Base-by-base conservation (phyloP, 352 stramenopile species). In the Pilasporangium apinafurcum region DNA sequence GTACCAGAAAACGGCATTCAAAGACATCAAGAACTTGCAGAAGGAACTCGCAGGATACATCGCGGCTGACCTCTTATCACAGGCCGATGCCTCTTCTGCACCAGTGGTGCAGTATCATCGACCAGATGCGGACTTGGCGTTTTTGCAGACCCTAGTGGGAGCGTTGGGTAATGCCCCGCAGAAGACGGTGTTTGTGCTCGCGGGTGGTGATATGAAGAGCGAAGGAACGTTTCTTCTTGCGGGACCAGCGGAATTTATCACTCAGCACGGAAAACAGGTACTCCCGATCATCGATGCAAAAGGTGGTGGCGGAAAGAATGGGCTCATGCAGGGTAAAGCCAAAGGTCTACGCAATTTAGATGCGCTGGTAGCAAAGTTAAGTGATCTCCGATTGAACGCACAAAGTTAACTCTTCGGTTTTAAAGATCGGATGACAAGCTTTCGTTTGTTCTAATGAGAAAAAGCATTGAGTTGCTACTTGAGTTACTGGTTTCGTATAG, bases 311-410 rank as follows among this genome's bases (percentile, higher is more conserved):
- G 76, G 77, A 35, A 89, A 86, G 51, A 79, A 78, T 42, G 69
- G 76, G 6, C 49, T 88, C 16, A 68, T 92, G 29, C 82, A 94
- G 51, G 82, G 82, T 24, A 92, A 92, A 55, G 78, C 73, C 8
- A 82, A 85, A 48, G 51, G 47, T 1, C 40, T 91, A 27, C 38
- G 47, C 18, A 80, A 83, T n/a, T 30, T 86, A 4, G 46, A 63
- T 24, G 42, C 48, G n/a, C 45, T 86, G 5, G 46, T 68, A 4
- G 62, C 48, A 7, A 68, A 79, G 45, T 57, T 91, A 8, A 27
- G 68, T 25, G 44, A 71, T 33, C 44, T 84, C 1, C 59, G 62
- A 1, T n/a, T 67, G 9, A 36, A 70, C n/a, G 42, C 59, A 28
- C 56, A 51, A 57, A 9, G 36, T 44, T 29, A 34, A 13, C 14